Evolutionary conservation across 345 rosid species (phyloP).

Genomic region (Moricandia arvensis): DNA sequence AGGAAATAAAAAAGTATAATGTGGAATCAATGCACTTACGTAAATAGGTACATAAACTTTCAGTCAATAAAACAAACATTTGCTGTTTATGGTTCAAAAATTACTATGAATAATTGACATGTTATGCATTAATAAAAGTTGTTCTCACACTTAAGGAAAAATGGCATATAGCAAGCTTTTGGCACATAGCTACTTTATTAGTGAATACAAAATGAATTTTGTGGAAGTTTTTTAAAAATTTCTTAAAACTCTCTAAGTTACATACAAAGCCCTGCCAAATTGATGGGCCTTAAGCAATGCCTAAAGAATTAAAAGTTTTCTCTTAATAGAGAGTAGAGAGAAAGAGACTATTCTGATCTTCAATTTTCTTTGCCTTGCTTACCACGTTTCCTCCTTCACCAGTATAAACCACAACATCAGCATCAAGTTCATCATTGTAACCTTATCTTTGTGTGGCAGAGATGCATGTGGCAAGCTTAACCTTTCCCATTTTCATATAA

Average conservation of each 20-base stretch:
- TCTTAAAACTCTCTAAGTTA: not conserved
- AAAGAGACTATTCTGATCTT: slow-evolving; percentile 53
- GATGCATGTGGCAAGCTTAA: slow-evolving; percentile 57
- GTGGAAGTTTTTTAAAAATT: not conserved
- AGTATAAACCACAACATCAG: slow-evolving; percentile 62
- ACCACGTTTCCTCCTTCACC: slow-evolving; percentile 60
- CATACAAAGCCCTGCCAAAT: not conserved
- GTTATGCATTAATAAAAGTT: not conserved
- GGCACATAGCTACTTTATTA: not conserved
- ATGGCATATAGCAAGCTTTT: not conserved
- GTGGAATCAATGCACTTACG: not conserved
- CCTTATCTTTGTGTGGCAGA: slow-evolving; percentile 72
- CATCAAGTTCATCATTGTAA: slow-evolving; percentile 46
- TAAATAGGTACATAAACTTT: not conserved
- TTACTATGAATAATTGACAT: not conserved
- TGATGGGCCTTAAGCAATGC: no score
- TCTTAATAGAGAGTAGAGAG: not conserved
- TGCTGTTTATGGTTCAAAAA: not conserved
- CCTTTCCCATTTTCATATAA: slow-evolving; percentile 42
- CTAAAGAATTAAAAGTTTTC: not conserved
- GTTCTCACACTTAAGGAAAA: not conserved
- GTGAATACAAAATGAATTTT: not conserved
- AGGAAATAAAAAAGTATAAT: not conserved
- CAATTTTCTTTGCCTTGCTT: no score
- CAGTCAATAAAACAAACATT: not conserved